Evolutionary conservation across 2,329 filamentous ascomycete genomes (phyloP), one percentile per base, ranked within the genome.

Genomic region (Fusarium nanum): DNA sequence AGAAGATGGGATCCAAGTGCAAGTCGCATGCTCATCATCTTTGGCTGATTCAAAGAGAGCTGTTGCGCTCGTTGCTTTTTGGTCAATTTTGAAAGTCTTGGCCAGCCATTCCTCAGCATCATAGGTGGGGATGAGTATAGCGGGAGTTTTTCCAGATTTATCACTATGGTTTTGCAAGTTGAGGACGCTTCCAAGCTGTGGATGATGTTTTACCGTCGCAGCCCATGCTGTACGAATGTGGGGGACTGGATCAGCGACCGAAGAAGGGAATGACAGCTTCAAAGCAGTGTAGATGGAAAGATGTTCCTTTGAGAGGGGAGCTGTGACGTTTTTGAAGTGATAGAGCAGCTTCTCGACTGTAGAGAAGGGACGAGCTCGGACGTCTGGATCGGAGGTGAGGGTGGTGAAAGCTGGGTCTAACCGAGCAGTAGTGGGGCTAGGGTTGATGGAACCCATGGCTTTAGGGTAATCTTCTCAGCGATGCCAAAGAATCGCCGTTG

Each of bases 11-110:
- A 56, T 56, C 53, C 53, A 56, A 48, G 7, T 40, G 18, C 53
- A 56, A 48, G 53, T 56, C 18, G 53, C 53, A 48, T 56, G 40
- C 13, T 56, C 53, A 30, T 56, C 42, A 56, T 56, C 14, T 40
- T 56, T 56, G n/a, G 53, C 53, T 40, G 30, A 23, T 56, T 56
- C 42, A 10, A 56, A 56, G 10, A 56, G 28, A 37, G 4, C 42
- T 47, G 53, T 56, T 0, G 53, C 53, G 5, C 14, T 40, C 30
- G 30, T 40, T 40, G 42, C 53, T 40, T 56, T 23, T 22, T 30
- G 53, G n/a, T 56, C 30, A 23, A 56, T n/a, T 27, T 10, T n/a
- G 42, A 56, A 56, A 23, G 53, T 48, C 30, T 48, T 56, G 30
- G n/a, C 23, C 30, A 56, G n/a, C 53, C 53, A 56, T 28, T 56